Conservation (phyloP, 2,329 filamentous ascomycete species). For the Sarocladium brachiariae region DNA sequence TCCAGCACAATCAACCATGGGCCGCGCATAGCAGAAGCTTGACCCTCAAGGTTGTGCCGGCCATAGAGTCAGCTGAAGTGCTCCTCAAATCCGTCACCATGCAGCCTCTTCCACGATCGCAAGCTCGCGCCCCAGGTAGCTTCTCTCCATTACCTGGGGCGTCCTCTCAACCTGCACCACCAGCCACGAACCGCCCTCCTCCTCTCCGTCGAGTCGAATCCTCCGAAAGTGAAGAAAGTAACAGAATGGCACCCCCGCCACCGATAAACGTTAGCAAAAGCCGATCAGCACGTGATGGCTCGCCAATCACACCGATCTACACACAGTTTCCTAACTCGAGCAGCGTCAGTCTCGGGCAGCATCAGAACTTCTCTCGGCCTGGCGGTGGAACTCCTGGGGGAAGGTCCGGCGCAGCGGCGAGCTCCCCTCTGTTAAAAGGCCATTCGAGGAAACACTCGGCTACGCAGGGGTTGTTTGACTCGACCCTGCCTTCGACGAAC, state of each 20-base stretch:
- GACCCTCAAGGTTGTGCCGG: not conserved
- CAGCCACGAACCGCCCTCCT: conserved; percentile 21
- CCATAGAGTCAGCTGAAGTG: not conserved
- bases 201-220: conserved; percentile 28
- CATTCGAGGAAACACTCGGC: conserved; percentile 63
- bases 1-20: not conserved
- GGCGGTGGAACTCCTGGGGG: conserved; percentile 21
- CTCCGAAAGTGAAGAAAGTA: conserved; percentile 22
- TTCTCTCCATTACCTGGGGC: conserved; percentile 44
- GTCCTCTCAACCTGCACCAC: conserved; percentile 19
- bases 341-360: conserved; percentile 30
- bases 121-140: conserved; percentile 44
- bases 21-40: conserved; percentile 3
- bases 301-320: conserved; percentile 40
- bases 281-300: conserved; percentile 29
- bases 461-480: conserved; percentile 71
- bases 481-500: conserved; percentile 58
- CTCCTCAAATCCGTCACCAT: conserved; percentile 30
- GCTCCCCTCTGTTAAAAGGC: conserved; percentile 27
- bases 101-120: conserved; percentile 38
- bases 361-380: conserved; percentile 55
- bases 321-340: conserved; percentile 44
- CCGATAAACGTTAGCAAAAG: conserved; percentile 40
- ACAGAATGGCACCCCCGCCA: conserved; percentile 12
- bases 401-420: conserved; percentile 16